These are phyloP conservation scores for Nemania sp. DNA, from an alignment of 2,329 filamentous ascomycete genomes.

Conservation along the genomic window DNA sequence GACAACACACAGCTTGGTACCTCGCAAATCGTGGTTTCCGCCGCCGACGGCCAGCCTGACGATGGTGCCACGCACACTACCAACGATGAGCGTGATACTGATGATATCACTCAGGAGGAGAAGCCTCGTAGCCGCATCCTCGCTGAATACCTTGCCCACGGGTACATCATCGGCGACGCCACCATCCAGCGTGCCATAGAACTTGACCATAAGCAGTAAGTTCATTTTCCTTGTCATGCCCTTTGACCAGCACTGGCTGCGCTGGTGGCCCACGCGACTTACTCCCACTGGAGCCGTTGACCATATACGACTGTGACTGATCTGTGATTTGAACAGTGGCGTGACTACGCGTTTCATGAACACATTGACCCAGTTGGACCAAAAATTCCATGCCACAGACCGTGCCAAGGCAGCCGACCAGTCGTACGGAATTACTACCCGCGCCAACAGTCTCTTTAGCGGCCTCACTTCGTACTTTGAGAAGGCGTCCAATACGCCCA, in stretches of 20 bases:
- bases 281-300: background rate
- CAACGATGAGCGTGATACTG: constrained; percentile 59
- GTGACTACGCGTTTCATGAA: constrained; percentile 78
- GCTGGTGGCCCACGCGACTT: too few species aligned
- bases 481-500: constrained; percentile 84
- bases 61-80: constrained; percentile 60
- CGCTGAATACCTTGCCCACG: constrained; percentile 94
- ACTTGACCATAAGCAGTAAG: constrained; percentile 78
- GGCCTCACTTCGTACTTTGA: constrained; percentile 90
- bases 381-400: constrained; percentile 85
- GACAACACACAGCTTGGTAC: constrained; percentile 94
- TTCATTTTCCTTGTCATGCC: background rate
- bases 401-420: constrained; percentile 82
- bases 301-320: background rate
- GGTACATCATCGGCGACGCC: constrained; percentile 77
- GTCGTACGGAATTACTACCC: constrained; percentile 78
- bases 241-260: background rate
- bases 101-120: constrained; percentile 89
- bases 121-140: constrained; percentile 93
- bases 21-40: constrained; percentile 77
- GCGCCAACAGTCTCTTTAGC: constrained; percentile 65
- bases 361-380: constrained; percentile 76
- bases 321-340: constrained; percentile 47
- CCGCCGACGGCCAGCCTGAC: constrained; percentile 65
- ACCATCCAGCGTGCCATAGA: constrained; percentile 83